Evolutionary conservation across 768 basidiomycete genomes (phyloP).

Genomic region (Pulveroboletus sp.): DNA sequence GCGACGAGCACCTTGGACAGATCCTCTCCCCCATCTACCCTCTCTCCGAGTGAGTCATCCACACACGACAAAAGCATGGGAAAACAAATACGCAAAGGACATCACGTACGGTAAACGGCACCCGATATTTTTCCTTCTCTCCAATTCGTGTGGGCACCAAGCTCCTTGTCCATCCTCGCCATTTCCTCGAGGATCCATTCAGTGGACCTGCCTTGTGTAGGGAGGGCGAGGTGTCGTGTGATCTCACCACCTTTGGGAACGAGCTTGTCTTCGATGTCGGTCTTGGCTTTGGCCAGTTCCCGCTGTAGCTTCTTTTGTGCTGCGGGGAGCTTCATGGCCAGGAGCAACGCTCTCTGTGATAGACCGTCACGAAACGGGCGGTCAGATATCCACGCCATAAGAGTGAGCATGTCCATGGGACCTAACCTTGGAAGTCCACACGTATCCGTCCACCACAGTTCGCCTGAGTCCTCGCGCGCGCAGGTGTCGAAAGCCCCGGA

Average conservation of each 20-base stretch:
- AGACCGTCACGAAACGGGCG: neutral
- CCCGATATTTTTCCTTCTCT: conserved; percentile 73
- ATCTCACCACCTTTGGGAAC: conserved; percentile 61
- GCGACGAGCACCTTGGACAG: conserved; percentile 72
- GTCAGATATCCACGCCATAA: no score
- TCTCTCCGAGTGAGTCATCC: neutral
- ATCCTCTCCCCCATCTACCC: conserved; percentile 76
- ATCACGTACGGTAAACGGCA: conserved; percentile 73
- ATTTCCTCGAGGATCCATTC: conserved; percentile 79
- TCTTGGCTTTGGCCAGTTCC: conserved; percentile 60
- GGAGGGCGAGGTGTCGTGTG: conserved; percentile 61
- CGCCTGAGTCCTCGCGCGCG: conserved; percentile 33
- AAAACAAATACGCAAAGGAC: neutral
- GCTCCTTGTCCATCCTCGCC: conserved; percentile 69
- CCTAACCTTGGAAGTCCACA: conserved; percentile 24
- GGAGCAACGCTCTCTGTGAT: conserved; percentile 46
- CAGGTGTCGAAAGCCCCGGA: conserved; percentile 31
- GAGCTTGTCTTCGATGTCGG: conserved; percentile 63
- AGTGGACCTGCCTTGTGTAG: conserved; percentile 54
- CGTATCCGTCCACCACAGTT: conserved; percentile 25
- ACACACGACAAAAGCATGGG: no score
- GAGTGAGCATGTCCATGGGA: no score
- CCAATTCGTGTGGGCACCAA: conserved; percentile 50
- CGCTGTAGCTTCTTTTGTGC: conserved; percentile 52
- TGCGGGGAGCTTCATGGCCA: conserved; percentile 59